Base-by-base conservation (phyloP, 768 basidiomycete species). In the Cystofilobasidium macerans region DNA sequence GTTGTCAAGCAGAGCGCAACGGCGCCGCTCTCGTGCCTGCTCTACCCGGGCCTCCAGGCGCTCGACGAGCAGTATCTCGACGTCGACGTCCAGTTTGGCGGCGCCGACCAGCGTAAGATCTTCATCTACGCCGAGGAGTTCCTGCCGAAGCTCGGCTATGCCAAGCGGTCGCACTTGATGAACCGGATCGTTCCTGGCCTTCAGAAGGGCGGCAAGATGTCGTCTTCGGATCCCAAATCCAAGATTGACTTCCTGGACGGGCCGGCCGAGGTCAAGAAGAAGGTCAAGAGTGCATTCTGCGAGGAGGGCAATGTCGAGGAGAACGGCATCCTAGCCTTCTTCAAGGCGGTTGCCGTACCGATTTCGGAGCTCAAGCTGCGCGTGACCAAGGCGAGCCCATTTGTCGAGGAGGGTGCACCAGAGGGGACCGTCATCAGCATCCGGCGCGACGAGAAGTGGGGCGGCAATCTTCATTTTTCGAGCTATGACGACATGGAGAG, bases 71-170 rank as follows among this genome's bases (percentile, higher is more conserved):
- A 98, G 78, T 97, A 98, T 81, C 82, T 99, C 24, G 89, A 81
- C 22, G 87, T 88, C 33, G 91, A 98, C 75, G 94, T 99, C 78
- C 95, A 98, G 76, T 99, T 99, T 70, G 95, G 94, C 20, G 95
- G 95, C 61, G 85, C 90, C 12, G 95, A 99, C 74, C 94, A 98
- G 90, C 85, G 94, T 66, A 98, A 98, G 79, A 97, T 98, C 73
- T 99, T 99, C 78, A 97, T 91, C 24, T 94, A 94, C 72, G 93
- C 95, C 9, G 93, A 98, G 75, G 82, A 87, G 72, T 93, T 92
- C 82, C 86, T 99, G 61, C 95, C 95, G 5, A 82, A 84, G 69
- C 82, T 98, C 36, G 95, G 94, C 40, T 98, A 97, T 79, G 78
- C 79, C 61, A 97, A 95, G 77, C 89, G 94, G 38, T 88, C 93